Evolutionary conservation across 192 early-diverging fungal species (phyloP).

Genomic region (Coemansia sp.): DNA sequence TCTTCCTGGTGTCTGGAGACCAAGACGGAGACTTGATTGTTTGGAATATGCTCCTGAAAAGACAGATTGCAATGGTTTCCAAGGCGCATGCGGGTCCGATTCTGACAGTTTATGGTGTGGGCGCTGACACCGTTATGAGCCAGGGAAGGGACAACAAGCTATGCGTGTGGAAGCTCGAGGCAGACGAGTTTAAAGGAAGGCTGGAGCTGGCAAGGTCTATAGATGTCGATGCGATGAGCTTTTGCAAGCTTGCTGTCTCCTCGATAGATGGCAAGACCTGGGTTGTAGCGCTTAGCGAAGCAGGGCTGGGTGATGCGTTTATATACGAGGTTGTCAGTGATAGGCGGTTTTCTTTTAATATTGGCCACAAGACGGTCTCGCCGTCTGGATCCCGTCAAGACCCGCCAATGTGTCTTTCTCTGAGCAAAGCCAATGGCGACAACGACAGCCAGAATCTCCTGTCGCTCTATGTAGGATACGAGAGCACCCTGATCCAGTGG

Average conservation of each 20-base stretch:
- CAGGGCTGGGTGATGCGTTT: conserved; percentile 24
- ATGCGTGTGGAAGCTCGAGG: conserved; percentile 29
- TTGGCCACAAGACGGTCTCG: conserved; percentile 26
- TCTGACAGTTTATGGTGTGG: conserved; percentile 22
- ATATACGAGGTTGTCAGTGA: conserved; percentile 15
- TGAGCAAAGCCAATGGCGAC: neutral
- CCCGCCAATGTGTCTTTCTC: conserved; percentile 41
- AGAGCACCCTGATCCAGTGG: conserved; percentile 32
- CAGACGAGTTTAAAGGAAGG: conserved; percentile 27
- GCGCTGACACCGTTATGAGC: conserved; percentile 27
- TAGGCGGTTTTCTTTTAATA: conserved; percentile 7
- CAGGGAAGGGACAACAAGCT: conserved; percentile 55
- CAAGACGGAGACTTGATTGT: conserved; percentile 45
- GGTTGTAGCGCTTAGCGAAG: conserved; percentile 27
- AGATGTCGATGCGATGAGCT: conserved; percentile 46
- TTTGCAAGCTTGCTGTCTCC: conserved; percentile 40
- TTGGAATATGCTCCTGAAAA: conserved; percentile 54
- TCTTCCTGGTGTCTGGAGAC: conserved; percentile 43
- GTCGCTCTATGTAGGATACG: conserved; percentile 38
- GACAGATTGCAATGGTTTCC: conserved; percentile 17
- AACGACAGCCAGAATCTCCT: conserved; percentile 3
- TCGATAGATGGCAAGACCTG: conserved; percentile 4
- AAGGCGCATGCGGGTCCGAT: conserved; percentile 35
- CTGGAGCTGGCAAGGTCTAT: conserved; percentile 13
- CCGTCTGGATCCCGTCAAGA: conserved; percentile 30